Evolutionary conservation across 2,329 filamentous ascomycete genomes (phyloP).

Genomic region (Aspergillus spinulosporus): DNA sequence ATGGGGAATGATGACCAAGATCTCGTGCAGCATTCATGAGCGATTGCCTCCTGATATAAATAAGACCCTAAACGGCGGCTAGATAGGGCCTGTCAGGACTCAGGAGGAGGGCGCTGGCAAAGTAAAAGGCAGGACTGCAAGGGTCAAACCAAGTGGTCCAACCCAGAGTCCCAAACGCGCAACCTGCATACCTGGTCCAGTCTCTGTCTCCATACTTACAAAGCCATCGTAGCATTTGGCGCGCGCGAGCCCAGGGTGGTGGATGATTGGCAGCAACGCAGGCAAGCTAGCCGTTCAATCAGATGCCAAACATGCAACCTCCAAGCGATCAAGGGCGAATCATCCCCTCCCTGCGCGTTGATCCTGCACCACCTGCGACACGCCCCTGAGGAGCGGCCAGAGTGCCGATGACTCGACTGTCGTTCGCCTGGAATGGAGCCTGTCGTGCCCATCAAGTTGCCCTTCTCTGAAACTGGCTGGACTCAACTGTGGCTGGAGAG

Average conservation of each 20-base stretch:
- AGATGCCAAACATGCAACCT: conserved; percentile 17
- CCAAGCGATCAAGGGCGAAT: conserved; percentile 18
- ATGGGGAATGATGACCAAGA: conserved; percentile 11
- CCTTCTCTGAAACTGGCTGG: conserved; percentile 11
- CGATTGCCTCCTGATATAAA: conserved; percentile 20
- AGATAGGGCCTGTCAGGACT: neutral
- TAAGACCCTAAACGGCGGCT: neutral
- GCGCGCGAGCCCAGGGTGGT: conserved; percentile 16
- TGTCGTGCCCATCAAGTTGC: neutral
- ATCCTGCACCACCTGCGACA: conserved; percentile 17
- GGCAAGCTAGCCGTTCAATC: conserved; percentile 12
- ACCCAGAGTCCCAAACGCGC: conserved; percentile 9
- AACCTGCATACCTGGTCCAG: conserved; percentile 16
- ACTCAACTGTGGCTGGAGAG: conserved; percentile 6
- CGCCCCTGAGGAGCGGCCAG: conserved; percentile 2
- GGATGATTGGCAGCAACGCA: conserved; percentile 16
- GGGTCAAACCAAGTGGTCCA: conserved; percentile 12
- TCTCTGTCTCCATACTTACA: conserved; percentile 15
- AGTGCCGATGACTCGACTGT: neutral
- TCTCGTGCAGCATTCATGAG: conserved; percentile 20
- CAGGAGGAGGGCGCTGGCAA: neutral
- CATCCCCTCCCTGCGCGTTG: conserved; percentile 15
- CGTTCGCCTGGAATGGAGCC: neutral
- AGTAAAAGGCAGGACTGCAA: conserved; percentile 18
- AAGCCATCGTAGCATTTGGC: conserved; percentile 16